Percentiles rank a stretch among this genome's conserved stretches.
phyloP scores from a whole-genome alignment of 108 stramenopile species.

The Asterionellopsis glacialis region DNA sequence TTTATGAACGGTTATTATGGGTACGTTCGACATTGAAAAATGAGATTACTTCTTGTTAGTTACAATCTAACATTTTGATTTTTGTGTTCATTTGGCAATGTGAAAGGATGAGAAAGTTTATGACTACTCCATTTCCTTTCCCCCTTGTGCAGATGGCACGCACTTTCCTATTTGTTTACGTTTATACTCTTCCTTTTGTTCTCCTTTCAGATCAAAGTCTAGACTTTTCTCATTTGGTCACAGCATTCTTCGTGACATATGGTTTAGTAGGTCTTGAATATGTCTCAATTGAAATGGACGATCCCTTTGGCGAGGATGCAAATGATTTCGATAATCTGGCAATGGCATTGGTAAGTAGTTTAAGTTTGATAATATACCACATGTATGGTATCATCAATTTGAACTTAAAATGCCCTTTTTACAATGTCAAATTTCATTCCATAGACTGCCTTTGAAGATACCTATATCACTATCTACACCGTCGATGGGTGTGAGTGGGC shows the following conservation, averaged over 20 bases:
- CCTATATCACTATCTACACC: slow-evolving; percentile 21
- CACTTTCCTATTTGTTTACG: slow-evolving; percentile 23
- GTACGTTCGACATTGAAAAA: not conserved
- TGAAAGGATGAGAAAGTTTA: slow-evolving; percentile 14
- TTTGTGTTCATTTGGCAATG: not conserved
- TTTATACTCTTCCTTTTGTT: slow-evolving; percentile 21
- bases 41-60: not conserved
- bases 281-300: slow-evolving; percentile 32
- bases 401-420: slow-evolving; percentile 7
- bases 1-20: slow-evolving; percentile 33
- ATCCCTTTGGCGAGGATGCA: slow-evolving; percentile 38
- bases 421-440: slow-evolving; percentile 3
- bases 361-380: not conserved
- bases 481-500: slow-evolving; percentile 37
- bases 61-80: not conserved
- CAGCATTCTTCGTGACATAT: slow-evolving; percentile 10
- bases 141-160: slow-evolving; percentile 31
- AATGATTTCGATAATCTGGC: slow-evolving; percentile 33
- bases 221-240: not conserved
- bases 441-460: slow-evolving; percentile 26
- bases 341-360: not conserved
- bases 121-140: slow-evolving; percentile 28
- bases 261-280: slow-evolving; percentile 35
- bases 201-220: slow-evolving; percentile 6
- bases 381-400: not conserved